These are phyloP conservation scores for Wallacemonas collosoma DNA, from an alignment of 208 protist genomes.

Conservation along the genomic window DNA sequence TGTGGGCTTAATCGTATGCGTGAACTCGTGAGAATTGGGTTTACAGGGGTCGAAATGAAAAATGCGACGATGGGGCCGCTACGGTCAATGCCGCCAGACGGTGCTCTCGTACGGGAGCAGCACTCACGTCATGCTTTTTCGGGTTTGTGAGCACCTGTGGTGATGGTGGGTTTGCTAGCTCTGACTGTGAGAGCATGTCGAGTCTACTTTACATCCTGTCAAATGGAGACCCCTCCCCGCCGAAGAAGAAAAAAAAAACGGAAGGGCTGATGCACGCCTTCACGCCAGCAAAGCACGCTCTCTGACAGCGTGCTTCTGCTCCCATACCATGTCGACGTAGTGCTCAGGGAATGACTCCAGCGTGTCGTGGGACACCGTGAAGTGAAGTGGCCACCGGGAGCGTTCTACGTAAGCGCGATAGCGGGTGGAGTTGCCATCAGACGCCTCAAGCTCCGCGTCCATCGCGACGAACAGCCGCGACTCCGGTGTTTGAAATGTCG, in stretches of 20 bases:
- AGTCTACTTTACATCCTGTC: not conserved
- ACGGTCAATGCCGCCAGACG: too few relatives aligned
- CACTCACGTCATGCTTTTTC: too few relatives aligned
- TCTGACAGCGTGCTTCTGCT: constrained; percentile 36
- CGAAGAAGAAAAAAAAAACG: too few relatives aligned
- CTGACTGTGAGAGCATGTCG: not conserved
- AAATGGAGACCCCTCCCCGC: not conserved
- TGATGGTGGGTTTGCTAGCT: too few relatives aligned
- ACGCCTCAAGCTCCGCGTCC: constrained; percentile 20
- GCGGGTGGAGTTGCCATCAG: constrained; percentile 2
- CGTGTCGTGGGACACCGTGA: constrained; percentile 22
- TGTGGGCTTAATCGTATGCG: too few relatives aligned
- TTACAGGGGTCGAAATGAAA: too few relatives aligned
- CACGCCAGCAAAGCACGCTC: constrained; percentile 24
- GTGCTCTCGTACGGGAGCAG: too few relatives aligned
- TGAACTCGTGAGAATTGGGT: too few relatives aligned
- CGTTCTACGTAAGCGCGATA: constrained; percentile 40
- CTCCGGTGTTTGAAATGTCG: constrained; percentile 53
- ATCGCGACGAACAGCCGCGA: constrained; percentile 52
- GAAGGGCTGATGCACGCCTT: not conserved
- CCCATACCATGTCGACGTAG: constrained; percentile 48
- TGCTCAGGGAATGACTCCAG: constrained; percentile 35
- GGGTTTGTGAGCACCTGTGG: too few relatives aligned
- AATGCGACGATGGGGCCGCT: too few relatives aligned
- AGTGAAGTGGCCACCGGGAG: constrained; percentile 31